A percentile compares a stretch with the other conserved stretches of the same genome.
phyloP scores from a whole-genome alignment of 164 flowering plant species.

The Sedum album region DNA sequence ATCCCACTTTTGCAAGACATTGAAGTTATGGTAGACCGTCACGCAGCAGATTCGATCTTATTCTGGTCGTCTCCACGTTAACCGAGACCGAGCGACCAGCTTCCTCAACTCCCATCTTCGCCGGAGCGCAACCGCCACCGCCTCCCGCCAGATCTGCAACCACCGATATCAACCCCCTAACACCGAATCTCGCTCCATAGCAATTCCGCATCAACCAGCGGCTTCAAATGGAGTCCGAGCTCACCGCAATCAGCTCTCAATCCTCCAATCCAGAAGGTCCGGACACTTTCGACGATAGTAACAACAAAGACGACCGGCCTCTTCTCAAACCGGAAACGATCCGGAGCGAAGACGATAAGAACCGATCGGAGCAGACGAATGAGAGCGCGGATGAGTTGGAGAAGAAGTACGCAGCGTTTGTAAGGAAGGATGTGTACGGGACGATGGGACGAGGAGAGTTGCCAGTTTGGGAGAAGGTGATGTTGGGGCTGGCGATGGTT shows the following conservation, averaged over 20 bases:
- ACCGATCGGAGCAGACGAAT: not conserved
- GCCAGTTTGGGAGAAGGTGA: slow-evolving; percentile 57
- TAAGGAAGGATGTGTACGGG: slow-evolving; percentile 74
- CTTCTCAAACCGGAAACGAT: slow-evolving; percentile 32
- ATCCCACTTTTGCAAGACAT: no score
- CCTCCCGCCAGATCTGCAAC: not conserved
- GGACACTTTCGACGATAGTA: slow-evolving; percentile 8
- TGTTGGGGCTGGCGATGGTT: slow-evolving; percentile 45
- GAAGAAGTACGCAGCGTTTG: slow-evolving; percentile 77
- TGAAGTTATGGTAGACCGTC: not conserved
- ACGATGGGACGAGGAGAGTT: slow-evolving; percentile 81
- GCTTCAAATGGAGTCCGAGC: slow-evolving; percentile 43
- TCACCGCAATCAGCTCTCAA: slow-evolving; percentile 24
- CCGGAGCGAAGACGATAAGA: slow-evolving; percentile 9
- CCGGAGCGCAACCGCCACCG: not conserved
- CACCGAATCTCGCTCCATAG: not conserved
- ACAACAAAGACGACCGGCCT: slow-evolving; percentile 45
- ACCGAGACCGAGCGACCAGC: not conserved
- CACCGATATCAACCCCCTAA: not conserved
- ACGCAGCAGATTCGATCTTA: not conserved
- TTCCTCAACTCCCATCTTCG: not conserved
- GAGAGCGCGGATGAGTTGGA: slow-evolving; percentile 43
- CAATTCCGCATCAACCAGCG: slow-evolving; percentile 1
- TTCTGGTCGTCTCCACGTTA: not conserved
- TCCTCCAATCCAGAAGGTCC: slow-evolving; percentile 8